A percentile compares a stretch with the other conserved stretches of the same genome.
phyloP scores from a whole-genome alignment of 441 rosid genomes.

The Corymbia calophylla region DNA sequence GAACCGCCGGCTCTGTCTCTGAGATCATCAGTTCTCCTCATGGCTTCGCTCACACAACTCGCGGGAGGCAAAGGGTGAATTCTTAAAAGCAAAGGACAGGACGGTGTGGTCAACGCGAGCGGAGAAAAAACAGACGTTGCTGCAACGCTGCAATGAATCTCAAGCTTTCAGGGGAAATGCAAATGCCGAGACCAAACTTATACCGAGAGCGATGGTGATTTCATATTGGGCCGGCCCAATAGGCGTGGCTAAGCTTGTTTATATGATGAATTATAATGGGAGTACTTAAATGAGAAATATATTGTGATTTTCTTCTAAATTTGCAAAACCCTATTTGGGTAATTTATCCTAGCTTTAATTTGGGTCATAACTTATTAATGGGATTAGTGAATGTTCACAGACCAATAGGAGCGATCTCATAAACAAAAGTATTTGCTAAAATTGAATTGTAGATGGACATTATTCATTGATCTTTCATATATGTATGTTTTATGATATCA shows the following conservation, averaged over 20 bases:
- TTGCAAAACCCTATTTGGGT: background rate
- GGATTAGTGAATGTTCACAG: too few relatives aligned
- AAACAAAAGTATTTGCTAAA: background rate
- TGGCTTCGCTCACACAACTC: background rate
- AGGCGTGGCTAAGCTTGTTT: background rate
- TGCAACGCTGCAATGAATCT: background rate
- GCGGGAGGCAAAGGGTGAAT: background rate
- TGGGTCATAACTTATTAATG: background rate
- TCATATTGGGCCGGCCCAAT: background rate
- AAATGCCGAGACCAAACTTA: background rate
- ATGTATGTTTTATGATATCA: background rate
- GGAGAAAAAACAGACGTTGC: background rate
- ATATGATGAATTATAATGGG: background rate
- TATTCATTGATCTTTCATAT: background rate
- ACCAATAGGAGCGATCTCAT: background rate
- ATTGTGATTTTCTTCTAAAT: background rate
- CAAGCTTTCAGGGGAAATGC: background rate
- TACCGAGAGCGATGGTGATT: background rate
- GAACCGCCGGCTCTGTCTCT: background rate
- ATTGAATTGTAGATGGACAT: background rate
- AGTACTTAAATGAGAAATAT: background rate
- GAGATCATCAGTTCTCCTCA: background rate
- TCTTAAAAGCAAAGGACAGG: background rate
- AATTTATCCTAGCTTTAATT: background rate
- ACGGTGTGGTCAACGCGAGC: background rate